Percentiles rank a stretch among this genome's conserved stretches.
Evolutionary conservation across 2,329 filamentous ascomycete genomes (phyloP).

Genomic region (Scedosporium apiospermum): DNA sequence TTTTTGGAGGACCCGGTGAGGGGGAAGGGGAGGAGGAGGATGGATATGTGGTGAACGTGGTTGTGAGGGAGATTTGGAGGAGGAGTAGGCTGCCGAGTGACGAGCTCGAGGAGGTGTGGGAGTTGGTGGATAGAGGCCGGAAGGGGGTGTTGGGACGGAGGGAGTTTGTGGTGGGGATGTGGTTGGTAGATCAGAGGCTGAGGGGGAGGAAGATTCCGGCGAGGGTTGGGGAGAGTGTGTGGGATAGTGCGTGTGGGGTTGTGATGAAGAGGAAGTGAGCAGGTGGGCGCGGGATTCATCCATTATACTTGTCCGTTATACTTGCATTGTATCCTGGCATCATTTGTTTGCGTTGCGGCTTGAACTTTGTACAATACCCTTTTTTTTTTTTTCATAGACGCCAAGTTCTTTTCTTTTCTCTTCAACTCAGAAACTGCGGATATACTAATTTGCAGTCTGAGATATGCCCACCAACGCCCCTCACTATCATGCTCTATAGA

Average conservation of each 20-base stretch:
- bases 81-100: conserved; percentile 58
- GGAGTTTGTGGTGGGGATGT: conserved; percentile 76
- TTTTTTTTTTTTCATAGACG: not conserved
- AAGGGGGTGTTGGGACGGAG: conserved; percentile 50
- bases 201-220: conserved; percentile 68
- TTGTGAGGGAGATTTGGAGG: conserved; percentile 67
- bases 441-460: not conserved
- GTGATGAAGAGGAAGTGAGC: not conserved
- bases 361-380: not conserved
- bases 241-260: conserved; percentile 54
- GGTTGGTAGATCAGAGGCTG: conserved; percentile 74
- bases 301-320: not conserved
- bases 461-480: not conserved
- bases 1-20: not conserved
- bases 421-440: not conserved
- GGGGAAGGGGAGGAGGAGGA: conserved; percentile 18
- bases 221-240: conserved; percentile 64
- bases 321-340: not conserved
- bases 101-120: conserved; percentile 68
- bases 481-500: not conserved
- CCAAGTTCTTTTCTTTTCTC: not conserved
- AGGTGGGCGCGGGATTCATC: not conserved
- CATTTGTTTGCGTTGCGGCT: no score
- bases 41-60: conserved; percentile 54
- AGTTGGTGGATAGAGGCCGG: conserved; percentile 53